A percentile compares a stretch with the other conserved stretches of the same genome.
These are phyloP conservation scores for Calonectria pauciramosa DNA, from an alignment of 2,329 filamentous ascomycete genomes.

Conservation along the genomic window DNA sequence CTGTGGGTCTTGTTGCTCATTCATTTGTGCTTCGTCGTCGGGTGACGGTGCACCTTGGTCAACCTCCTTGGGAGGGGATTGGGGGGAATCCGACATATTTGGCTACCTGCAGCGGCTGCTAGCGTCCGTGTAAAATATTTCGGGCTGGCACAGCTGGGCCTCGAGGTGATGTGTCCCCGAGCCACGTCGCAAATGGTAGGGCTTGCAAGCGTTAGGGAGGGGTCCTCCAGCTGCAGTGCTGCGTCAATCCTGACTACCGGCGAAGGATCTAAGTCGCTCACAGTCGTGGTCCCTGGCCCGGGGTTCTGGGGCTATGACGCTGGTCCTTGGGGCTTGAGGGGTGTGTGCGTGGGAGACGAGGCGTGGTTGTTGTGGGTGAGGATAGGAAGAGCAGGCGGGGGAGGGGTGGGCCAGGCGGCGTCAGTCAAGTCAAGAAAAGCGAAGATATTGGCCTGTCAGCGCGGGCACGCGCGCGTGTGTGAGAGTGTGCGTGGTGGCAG, in stretches of 20 bases:
- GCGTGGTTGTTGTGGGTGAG: conserved; percentile 40
- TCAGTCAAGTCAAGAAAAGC: conserved; percentile 24
- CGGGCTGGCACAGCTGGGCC: conserved; percentile 69
- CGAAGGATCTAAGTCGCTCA: conserved; percentile 46
- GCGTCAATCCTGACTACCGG: conserved; percentile 63
- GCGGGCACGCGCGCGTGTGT: conserved; percentile 35
- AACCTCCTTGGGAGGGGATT: conserved; percentile 95
- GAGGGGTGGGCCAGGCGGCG: conserved; percentile 41
- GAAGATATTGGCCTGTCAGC: conserved; percentile 29
- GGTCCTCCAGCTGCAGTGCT: conserved; percentile 65
- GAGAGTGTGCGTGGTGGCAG: conserved; percentile 29
- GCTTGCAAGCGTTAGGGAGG: conserved; percentile 64
- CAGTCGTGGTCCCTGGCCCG: conserved; percentile 52
- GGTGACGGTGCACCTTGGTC: conserved; percentile 93
- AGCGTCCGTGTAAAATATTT: conserved; percentile 71
- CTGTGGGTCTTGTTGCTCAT: conserved; percentile 85
- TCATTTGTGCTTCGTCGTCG: conserved; percentile 96
- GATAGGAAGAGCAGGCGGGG: conserved; percentile 38
- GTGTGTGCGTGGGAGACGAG: conserved; percentile 41
- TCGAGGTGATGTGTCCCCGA: conserved; percentile 71
- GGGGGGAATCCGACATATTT: conserved; percentile 91
- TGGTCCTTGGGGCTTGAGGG: conserved; percentile 41
- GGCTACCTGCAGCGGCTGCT: conserved; percentile 77
- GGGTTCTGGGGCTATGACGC: conserved; percentile 63
- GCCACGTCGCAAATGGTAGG: conserved; percentile 72